Evolutionary conservation across 768 basidiomycete species (phyloP).

Genomic region (Lactifluus piperatus): DNA sequence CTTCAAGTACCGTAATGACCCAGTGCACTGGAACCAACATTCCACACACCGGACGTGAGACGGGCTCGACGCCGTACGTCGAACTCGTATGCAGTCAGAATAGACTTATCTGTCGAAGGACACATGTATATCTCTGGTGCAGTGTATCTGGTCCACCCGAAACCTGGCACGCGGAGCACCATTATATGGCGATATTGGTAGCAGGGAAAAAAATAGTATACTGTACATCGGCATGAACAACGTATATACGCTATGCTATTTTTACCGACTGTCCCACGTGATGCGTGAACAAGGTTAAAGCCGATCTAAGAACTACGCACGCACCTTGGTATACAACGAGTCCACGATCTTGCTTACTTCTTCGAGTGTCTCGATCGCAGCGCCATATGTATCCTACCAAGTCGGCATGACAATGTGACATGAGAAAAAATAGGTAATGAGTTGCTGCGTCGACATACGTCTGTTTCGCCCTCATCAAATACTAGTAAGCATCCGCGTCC

Average conservation of each 20-base stretch:
- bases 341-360: slow-evolving; percentile 94
- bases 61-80: too few species aligned
- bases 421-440: background rate
- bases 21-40: too few species aligned
- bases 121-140: too few species aligned
- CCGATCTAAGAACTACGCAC: slow-evolving; percentile 22
- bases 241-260: slow-evolving; percentile 19
- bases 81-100: too few species aligned
- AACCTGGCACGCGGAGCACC: background rate
- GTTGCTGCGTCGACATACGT: slow-evolving; percentile 46
- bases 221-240: background rate
- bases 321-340: slow-evolving; percentile 79
- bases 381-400: slow-evolving; percentile 71
- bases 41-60: too few species aligned
- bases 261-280: slow-evolving; percentile 14
- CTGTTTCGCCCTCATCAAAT: slow-evolving; percentile 79
- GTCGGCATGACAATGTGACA: background rate
- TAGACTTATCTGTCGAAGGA: too few species aligned
- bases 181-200: background rate
- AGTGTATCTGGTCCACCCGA: background rate
- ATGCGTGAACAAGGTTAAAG: background rate
- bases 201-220: background rate
- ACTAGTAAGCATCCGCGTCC: slow-evolving; percentile 85
- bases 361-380: slow-evolving; percentile 82
- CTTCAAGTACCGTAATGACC: too few species aligned